Percentiles rank a stretch among this genome's conserved stretches.
These are phyloP conservation scores for Tritrichomonas musculus DNA, from an alignment of 208 protist genomes.

Conservation along the genomic window DNA sequence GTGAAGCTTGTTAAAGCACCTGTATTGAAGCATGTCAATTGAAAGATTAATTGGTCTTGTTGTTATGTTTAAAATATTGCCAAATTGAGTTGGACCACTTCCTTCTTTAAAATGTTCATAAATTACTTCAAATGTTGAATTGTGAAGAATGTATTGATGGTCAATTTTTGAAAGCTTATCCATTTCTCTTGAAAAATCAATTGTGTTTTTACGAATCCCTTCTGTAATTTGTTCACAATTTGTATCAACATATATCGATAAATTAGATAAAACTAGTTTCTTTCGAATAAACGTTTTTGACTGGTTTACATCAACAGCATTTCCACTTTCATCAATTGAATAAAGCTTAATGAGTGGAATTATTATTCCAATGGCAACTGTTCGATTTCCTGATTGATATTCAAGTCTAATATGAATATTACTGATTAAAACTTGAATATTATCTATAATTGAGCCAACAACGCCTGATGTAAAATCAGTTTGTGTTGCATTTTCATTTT, in stretches of 20 bases:
- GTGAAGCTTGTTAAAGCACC: background rate
- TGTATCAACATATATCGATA: too few species aligned
- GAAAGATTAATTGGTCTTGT: background rate
- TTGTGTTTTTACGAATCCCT: background rate
- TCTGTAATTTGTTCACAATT: too few species aligned
- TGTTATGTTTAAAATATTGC: background rate
- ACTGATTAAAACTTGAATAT: background rate
- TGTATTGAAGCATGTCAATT: background rate
- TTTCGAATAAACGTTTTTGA: too few species aligned
- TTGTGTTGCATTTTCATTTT: too few species aligned
- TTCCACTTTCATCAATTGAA: background rate
- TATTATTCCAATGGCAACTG: background rate
- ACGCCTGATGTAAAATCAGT: background rate
- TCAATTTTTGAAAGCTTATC: too few species aligned
- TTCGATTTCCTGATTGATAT: background rate
- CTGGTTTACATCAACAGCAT: background rate
- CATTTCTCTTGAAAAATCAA: background rate
- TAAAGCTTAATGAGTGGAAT: background rate
- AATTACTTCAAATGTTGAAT: background rate
- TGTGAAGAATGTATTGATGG: background rate
- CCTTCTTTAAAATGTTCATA: background rate
- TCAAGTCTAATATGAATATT: conserved; percentile 23
- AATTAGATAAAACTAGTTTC: too few species aligned
- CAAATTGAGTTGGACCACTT: background rate
- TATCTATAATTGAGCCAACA: background rate